Percentiles rank a stretch among this genome's conserved stretches.
These are phyloP conservation scores for Penicillium decumbens DNA, from an alignment of 2,329 filamentous ascomycete genomes.

Conservation along the genomic window DNA sequence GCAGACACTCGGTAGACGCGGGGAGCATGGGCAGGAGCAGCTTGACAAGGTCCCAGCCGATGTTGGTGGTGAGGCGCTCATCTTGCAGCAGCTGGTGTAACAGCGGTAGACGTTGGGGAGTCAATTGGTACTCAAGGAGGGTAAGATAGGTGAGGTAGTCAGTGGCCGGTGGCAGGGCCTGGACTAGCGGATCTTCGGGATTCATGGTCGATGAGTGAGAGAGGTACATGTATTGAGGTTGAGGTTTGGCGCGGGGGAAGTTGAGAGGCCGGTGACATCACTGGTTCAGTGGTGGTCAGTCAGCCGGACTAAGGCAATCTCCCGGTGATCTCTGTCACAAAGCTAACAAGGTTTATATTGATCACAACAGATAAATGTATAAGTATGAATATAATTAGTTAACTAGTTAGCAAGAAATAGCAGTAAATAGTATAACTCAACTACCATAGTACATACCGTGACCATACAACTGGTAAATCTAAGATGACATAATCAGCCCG, in stretches of 20 bases:
- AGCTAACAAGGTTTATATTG: too few species aligned
- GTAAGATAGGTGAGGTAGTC: conserved; percentile 65
- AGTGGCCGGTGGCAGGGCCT: conserved; percentile 57
- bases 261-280: conserved; percentile 12
- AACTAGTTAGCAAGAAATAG: too few species aligned
- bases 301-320: too few species aligned
- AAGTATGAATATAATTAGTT: too few species aligned
- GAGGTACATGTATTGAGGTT: conserved; percentile 1
- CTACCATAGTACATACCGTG: too few species aligned
- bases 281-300: not conserved
- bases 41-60: conserved; percentile 63
- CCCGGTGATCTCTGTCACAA: too few species aligned
- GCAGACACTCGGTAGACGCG: conserved; percentile 54
- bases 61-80: conserved; percentile 57
- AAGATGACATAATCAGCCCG: too few species aligned
- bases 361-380: too few species aligned
- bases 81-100: conserved; percentile 59
- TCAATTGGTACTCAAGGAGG: conserved; percentile 61
- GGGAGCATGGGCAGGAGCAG: conserved; percentile 58
- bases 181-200: conserved; percentile 49
- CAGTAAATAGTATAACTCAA: too few species aligned
- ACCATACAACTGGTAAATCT: too few species aligned
- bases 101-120: conserved; percentile 52
- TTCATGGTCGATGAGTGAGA: conserved; percentile 24
- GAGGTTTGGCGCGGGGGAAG: conserved; percentile 2